Percentiles rank a stretch among this genome's conserved stretches.
phyloP scores from a whole-genome alignment of 2,329 filamentous ascomycete genomes.

The Phaeosphaeriaceae sp. region DNA sequence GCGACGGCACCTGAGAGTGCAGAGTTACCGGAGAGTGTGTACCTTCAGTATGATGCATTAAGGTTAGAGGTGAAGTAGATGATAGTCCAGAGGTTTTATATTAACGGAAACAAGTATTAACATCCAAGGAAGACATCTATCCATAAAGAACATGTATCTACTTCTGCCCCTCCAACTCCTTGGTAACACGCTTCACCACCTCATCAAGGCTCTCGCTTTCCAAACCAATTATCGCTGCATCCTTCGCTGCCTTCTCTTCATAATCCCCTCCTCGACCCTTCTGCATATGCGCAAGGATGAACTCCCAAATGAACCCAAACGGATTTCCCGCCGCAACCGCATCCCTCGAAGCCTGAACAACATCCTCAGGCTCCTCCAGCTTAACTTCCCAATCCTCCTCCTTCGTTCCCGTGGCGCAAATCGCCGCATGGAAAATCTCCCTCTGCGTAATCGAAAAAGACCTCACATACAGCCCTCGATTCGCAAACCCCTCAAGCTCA shows the following conservation, averaged over 20 bases:
- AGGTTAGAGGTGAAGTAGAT: conserved; percentile 59
- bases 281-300: conserved; percentile 28
- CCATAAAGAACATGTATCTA: too few relatives aligned
- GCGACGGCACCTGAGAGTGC: conserved; percentile 66
- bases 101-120: too few relatives aligned
- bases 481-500: conserved; percentile 15
- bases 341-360: conserved; percentile 57
- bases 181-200: conserved; percentile 51
- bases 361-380: conserved; percentile 53
- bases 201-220: conserved; percentile 65
- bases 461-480: conserved; percentile 38
- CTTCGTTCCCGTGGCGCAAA: conserved; percentile 5
- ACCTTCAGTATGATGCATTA: conserved; percentile 70
- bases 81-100: too few relatives aligned
- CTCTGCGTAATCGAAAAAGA: conserved; percentile 34
- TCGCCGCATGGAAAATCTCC: conserved; percentile 7
- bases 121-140: too few relatives aligned
- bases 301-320: conserved; percentile 51
- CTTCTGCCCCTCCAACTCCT: not conserved
- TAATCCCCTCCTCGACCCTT: conserved; percentile 13
- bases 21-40: conserved; percentile 60
- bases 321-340: conserved; percentile 52
- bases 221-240: conserved; percentile 56
- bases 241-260: conserved; percentile 3
- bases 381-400: conserved; percentile 48